These are phyloP conservation scores for Arabidopsis lyrata DNA, from an alignment of 441 rosid genomes.

Conservation along the genomic window DNA sequence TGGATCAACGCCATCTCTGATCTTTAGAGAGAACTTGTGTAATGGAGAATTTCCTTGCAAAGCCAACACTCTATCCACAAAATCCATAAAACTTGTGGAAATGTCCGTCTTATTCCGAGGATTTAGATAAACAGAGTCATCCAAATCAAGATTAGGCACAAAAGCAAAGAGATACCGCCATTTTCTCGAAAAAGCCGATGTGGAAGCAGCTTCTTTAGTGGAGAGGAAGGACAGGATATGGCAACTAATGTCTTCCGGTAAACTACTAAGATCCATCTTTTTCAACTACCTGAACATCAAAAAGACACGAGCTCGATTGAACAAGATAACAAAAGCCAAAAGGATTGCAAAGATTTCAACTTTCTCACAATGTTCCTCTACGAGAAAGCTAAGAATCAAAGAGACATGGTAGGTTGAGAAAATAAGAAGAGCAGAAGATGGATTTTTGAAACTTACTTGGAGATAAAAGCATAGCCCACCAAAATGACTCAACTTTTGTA, in stretches of 20 bases:
- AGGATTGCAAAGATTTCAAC: neutral
- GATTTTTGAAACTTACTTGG: neutral
- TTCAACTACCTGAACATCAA: constrained; percentile 7
- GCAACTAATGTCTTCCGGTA: constrained; percentile 19
- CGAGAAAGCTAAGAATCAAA: no score
- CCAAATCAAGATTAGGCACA: constrained; percentile 23
- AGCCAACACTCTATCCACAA: constrained; percentile 20
- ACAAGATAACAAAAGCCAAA: no score
- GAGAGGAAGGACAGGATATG: constrained; percentile 38
- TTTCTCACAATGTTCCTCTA: no score
- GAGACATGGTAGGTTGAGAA: no score
- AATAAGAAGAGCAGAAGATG: neutral
- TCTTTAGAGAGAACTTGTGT: constrained; percentile 27
- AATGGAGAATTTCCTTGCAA: constrained; percentile 33
- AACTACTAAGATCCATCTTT: neutral
- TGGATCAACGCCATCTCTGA: neutral
- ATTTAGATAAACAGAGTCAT: constrained; percentile 6
- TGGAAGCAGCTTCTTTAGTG: constrained; percentile 36
- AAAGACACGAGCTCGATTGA: no score
- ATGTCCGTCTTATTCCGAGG: neutral
- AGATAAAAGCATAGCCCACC: neutral
- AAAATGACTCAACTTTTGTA: neutral
- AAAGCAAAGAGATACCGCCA: constrained; percentile 30
- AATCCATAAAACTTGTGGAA: constrained; percentile 24
- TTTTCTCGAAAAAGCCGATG: constrained; percentile 12